Conservation (phyloP, 371 early-diverging fungal species). For the Actinomortierella ambigua region DNA sequence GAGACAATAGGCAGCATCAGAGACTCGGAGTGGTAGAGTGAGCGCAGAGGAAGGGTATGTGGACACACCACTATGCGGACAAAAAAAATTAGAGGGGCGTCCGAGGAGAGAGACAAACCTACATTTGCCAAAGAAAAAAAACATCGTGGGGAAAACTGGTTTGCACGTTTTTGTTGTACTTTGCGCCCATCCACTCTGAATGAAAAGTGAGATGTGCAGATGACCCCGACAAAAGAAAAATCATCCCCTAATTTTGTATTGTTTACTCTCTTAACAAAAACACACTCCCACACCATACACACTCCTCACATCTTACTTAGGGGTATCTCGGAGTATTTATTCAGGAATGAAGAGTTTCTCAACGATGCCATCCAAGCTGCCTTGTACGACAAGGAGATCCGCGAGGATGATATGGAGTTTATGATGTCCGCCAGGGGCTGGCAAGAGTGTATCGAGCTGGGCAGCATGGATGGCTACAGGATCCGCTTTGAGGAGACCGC, state of each 20-base stretch:
- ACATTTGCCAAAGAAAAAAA: not conserved
- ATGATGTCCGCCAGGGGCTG: slow-evolving; percentile 90
- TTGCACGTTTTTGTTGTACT: too few species aligned
- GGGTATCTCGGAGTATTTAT: slow-evolving; percentile 93
- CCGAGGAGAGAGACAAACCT: too few species aligned
- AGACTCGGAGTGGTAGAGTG: too few species aligned
- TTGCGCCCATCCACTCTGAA: too few species aligned
- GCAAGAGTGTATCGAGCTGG: slow-evolving; percentile 87
- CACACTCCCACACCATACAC: not conserved
- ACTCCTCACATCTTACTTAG: slow-evolving; percentile 7
- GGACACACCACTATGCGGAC: too few species aligned
- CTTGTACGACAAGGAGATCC: slow-evolving; percentile 75
- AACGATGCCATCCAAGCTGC: slow-evolving; percentile 87
- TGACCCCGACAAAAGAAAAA: too few species aligned
- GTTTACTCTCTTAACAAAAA: not conserved
- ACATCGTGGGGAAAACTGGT: too few species aligned
- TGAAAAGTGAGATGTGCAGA: too few species aligned
- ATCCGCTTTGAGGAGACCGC: slow-evolving; percentile 83
- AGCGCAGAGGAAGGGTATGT: too few species aligned
- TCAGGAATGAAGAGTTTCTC: slow-evolving; percentile 76
- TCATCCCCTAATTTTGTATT: not conserved
- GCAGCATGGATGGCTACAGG: slow-evolving; percentile 85
- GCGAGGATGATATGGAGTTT: slow-evolving; percentile 93
- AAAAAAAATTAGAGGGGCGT: too few species aligned
- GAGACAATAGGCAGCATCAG: too few species aligned